These are phyloP conservation scores for Chalciporus sphaerocephalus DNA, from an alignment of 768 basidiomycete species.

Conservation along the genomic window DNA sequence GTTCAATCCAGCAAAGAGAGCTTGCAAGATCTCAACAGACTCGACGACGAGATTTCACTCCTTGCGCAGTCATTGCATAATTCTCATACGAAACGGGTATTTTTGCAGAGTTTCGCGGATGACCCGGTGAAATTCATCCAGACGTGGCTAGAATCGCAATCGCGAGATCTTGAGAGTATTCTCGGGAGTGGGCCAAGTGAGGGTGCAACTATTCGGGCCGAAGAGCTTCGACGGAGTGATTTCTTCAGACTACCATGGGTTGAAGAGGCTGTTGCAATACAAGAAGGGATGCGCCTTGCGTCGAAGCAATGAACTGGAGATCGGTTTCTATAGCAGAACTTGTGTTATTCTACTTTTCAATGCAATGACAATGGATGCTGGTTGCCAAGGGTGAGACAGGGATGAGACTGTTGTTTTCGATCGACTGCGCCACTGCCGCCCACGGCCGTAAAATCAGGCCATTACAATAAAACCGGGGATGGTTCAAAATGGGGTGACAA, in stretches of 20 bases:
- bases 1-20: slow-evolving; percentile 69
- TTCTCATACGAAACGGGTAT: slow-evolving; percentile 80
- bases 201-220: slow-evolving; percentile 75
- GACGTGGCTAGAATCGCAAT: slow-evolving; percentile 88
- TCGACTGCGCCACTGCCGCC: neutral
- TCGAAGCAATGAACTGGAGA: slow-evolving; percentile 35
- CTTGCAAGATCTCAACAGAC: slow-evolving; percentile 55
- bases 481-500: slow-evolving; percentile 1
- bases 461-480: slow-evolving; percentile 18
- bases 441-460: slow-evolving; percentile 10
- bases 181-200: slow-evolving; percentile 85
- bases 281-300: slow-evolving; percentile 74
- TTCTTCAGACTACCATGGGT: slow-evolving; percentile 94
- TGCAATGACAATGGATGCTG: neutral
- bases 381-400: slow-evolving; percentile 9
- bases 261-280: slow-evolving; percentile 78
- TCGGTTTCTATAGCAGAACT: neutral
- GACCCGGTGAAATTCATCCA: slow-evolving; percentile 81
- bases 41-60: slow-evolving; percentile 92
- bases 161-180: slow-evolving; percentile 82
- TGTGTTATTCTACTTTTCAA: neutral
- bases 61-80: slow-evolving; percentile 83
- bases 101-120: slow-evolving; percentile 75
- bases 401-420: neutral
- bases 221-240: slow-evolving; percentile 84